phyloP scores from a whole-genome alignment of 257 asterid species.

The Solanum sejunctum region DNA sequence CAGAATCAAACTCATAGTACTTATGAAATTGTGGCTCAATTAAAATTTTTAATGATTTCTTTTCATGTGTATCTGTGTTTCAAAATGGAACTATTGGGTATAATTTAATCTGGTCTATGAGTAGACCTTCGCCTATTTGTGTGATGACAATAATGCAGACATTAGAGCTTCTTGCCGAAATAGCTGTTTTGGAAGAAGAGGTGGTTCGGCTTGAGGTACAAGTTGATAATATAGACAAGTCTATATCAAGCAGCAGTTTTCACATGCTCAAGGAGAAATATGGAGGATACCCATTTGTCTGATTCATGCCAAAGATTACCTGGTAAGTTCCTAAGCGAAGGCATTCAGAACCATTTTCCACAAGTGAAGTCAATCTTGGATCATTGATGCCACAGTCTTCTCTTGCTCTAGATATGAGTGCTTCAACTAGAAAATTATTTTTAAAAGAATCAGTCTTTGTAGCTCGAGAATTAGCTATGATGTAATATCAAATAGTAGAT shows the following conservation, averaged over 20 bases:
- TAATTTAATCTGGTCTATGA: neutral
- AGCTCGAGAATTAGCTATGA: slow-evolving; percentile 6
- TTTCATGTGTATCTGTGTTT: neutral
- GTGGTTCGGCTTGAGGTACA: slow-evolving; percentile 77
- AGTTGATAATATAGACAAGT: slow-evolving; percentile 49
- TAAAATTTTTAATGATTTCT: neutral
- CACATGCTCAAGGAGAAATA: slow-evolving; percentile 29
- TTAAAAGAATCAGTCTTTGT: slow-evolving; percentile 5
- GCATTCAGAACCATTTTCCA: slow-evolving; percentile 58
- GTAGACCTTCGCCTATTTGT: neutral
- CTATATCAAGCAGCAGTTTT: slow-evolving; percentile 51
- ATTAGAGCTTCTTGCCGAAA: slow-evolving; percentile 89
- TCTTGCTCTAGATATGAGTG: slow-evolving; percentile 29
- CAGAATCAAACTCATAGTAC: too few species aligned
- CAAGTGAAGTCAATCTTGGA: slow-evolving; percentile 27
- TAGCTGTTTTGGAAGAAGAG: slow-evolving; percentile 91
- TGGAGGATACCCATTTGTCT: neutral
- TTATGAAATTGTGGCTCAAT: neutral
- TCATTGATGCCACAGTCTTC: slow-evolving; percentile 12
- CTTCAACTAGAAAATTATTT: slow-evolving; percentile 31
- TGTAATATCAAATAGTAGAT: slow-evolving; percentile 11
- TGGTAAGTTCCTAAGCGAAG: slow-evolving; percentile 14
- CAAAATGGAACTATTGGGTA: neutral
- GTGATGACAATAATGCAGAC: slow-evolving; percentile 27
- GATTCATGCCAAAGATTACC: neutral